Conservation (phyloP, 257 asterid species). For the Rubia yunnanensis region DNA sequence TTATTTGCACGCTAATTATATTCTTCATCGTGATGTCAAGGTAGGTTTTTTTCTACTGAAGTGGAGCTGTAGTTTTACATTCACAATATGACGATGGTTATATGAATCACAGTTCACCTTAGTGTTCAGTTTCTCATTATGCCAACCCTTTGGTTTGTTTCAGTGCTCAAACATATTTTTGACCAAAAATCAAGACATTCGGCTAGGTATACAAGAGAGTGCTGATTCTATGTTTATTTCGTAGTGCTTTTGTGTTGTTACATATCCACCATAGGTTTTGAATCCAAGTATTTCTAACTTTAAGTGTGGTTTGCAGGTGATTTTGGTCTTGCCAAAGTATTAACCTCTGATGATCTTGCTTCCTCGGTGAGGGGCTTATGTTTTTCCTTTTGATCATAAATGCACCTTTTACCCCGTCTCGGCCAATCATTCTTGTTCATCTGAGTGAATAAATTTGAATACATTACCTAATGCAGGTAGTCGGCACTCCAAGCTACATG, state of each 20-base stretch:
- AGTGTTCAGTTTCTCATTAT: neutral
- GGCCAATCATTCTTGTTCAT: neutral
- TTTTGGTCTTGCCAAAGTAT: slow-evolving; percentile 95
- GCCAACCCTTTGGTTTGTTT: slow-evolving; percentile 23
- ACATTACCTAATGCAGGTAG: slow-evolving; percentile 48
- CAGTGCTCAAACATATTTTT: slow-evolving; percentile 98
- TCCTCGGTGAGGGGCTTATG: slow-evolving; percentile 61
- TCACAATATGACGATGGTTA: neutral
- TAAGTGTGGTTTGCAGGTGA: slow-evolving; percentile 53
- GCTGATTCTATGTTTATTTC: neutral
- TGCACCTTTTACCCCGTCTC: neutral
- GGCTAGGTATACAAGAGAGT: slow-evolving; percentile 57
- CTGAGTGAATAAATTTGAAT: neutral
- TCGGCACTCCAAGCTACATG: slow-evolving; percentile 99
- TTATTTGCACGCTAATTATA: slow-evolving; percentile 76
- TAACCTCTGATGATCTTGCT: slow-evolving; percentile 88
- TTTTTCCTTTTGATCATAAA: slow-evolving; percentile 3
- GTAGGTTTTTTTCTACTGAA: slow-evolving; percentile 24
- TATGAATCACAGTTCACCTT: neutral
- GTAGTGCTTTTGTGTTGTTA: neutral
- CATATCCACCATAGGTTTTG: neutral
- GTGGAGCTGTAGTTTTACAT: slow-evolving; percentile 1
- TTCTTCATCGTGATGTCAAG: slow-evolving; percentile 99
- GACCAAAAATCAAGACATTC: slow-evolving; percentile 85
- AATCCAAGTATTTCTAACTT: slow-evolving; percentile 8